Evolutionary conservation across 306 rosid genomes (phyloP), one percentile per base, ranked within the genome.

Genomic region (Inga laurina): DNA sequence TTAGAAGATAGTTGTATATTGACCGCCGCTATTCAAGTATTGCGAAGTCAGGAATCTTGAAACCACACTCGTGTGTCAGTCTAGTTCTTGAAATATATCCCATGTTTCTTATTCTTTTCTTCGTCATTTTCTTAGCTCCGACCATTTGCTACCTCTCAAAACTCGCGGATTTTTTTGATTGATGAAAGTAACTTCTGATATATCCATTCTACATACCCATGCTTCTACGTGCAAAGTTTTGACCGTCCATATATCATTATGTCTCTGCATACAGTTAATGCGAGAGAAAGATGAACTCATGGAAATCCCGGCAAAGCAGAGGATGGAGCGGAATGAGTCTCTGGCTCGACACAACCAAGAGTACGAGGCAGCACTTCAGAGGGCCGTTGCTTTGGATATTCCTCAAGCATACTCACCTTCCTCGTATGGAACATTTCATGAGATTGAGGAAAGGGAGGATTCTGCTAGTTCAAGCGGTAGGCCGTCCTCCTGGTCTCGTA

Each of bases 361-460:
- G 87, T 86, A 94, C 83, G 80, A 49, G 59, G 98, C 97, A 37
- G 98, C 98, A 7, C 96, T 94, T 75, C 89, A 83, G 76, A 91
- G 94, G 56, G 98, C 97, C 4, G 79, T 88, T 76, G 93, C 94
- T 81, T 85, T 96, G 89, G 91, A 91, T 68, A 87, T 93, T 76
- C 98, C 98, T 67, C 91, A 89, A 75, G 97, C 94, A 70, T 87
- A 82, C 79, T 83, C 90, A 1, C 89, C 92, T 73, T 82, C 92
- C 3, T 54, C 87, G 7, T 96, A 93, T 3, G 99, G 99, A 81
- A 96, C 98, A 72, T 96, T 96, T 78, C 91, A 70, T 37, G 92
- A 92, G 84, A 62, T 27, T 19, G 92, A 90, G 56, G 88, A 37
- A 43, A 92, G 91, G 8, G 97, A 92, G 74, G 88, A 90, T 74